Conservation (phyloP, 2,329 filamentous ascomycete genomes). For the Sclerotinia sclerotiorum region DNA sequence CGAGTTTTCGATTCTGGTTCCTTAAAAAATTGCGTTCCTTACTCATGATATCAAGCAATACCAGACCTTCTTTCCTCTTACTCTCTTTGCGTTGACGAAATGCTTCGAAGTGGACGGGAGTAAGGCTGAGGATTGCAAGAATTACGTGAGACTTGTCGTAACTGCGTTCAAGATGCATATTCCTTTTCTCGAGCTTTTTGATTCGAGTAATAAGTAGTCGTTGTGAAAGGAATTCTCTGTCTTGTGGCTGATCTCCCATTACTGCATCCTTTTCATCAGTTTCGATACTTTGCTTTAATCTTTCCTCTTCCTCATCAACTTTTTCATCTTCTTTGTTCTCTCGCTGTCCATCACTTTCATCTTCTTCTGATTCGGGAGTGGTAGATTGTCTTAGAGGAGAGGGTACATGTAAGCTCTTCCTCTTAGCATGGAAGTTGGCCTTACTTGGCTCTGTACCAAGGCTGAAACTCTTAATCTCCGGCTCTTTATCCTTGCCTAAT, state of each 20-base stretch:
- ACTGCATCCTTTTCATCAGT: not conserved
- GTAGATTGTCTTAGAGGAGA: slow-evolving; percentile 13
- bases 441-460: not conserved
- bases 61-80: not conserved
- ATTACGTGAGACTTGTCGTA: not conserved
- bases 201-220: not conserved
- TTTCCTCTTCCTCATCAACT: not conserved
- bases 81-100: not conserved
- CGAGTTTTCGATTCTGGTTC: not conserved
- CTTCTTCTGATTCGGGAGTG: not conserved
- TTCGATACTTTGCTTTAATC: slow-evolving; percentile 4
- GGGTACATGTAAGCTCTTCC: not conserved
- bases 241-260: not conserved
- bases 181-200: not conserved
- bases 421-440: not conserved
- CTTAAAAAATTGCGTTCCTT: not conserved
- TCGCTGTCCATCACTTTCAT: not conserved
- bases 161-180: slow-evolving; percentile 6
- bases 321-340: not conserved
- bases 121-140: slow-evolving; percentile 13
- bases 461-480: not conserved
- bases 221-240: not conserved
- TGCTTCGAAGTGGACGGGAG: slow-evolving; percentile 9
- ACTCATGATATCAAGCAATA: not conserved
- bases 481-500: not conserved